Conservation (phyloP, 257 asterid species). For the Cordia subcordata region DNA sequence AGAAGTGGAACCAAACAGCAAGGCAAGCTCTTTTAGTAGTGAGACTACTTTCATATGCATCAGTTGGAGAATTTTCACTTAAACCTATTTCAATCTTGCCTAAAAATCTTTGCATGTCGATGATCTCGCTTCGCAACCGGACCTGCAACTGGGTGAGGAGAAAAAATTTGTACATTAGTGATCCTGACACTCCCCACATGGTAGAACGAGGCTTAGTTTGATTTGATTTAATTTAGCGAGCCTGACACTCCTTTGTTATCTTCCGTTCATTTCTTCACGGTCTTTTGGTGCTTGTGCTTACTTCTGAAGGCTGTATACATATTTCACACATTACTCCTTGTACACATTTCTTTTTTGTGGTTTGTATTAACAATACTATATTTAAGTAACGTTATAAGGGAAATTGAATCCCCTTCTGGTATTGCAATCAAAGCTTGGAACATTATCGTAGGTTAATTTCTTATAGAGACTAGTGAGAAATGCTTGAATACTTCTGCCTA, state of each 20-base stretch:
- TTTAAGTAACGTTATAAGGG: not conserved
- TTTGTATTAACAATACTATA: not conserved
- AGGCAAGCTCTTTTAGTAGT: constrained; percentile 39
- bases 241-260: not conserved
- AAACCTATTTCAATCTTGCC: not conserved
- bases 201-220: no score
- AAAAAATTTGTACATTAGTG: constrained; percentile 5
- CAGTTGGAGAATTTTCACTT: not conserved
- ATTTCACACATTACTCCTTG: not conserved
- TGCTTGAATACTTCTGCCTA: no score
- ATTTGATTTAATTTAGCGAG: no score
- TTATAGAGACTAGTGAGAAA: no score
- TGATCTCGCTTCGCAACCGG: not conserved
- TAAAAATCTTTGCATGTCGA: not conserved
- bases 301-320: not conserved
- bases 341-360: not conserved
- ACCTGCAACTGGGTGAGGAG: not conserved
- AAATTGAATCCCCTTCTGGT: not conserved
- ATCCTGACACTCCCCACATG: no score
- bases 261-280: not conserved
- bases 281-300: not conserved
- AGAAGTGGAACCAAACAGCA: constrained; percentile 64
- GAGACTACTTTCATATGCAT: not conserved
- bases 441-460: no score
- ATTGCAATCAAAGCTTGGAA: not conserved